Evolutionary conservation across 2,329 filamentous ascomycete species (phyloP), one percentile per base, ranked within the genome.

Genomic region (Cladosporium sp.): DNA sequence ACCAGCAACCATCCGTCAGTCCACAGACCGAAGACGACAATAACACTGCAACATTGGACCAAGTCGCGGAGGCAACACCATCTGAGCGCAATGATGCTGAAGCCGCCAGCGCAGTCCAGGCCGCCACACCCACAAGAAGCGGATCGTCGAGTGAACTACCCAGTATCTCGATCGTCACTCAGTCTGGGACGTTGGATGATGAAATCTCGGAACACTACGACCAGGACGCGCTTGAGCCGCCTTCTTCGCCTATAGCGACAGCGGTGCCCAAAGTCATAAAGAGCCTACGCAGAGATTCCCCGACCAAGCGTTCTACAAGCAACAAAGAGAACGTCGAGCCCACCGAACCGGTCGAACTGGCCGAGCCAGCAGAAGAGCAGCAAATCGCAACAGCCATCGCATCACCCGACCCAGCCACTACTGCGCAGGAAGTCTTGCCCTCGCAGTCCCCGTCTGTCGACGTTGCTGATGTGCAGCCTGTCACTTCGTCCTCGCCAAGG

Each of bases 301-400:
- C 68, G 3, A 67, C 66, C 30, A 73, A 71, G 64, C 69, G 73
- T 39, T 73, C 71, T 5, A 73, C 71, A 21, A 74, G 72, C 56
- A 75, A 75, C 65, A 75, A 75, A 64, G 73, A 75, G 66, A 75
- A 75, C 36, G 67, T 74, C n/a, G 66, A 70, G 30, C 73, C 73
- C 3, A 36, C 67, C 13, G 65, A 58, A 26, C 70, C 72, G 43
- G 21, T 49, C 5, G 49, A 28, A 11, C 25, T 21, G 18, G 18
- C 28, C 3, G 51, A 54, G 51, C 51, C 51, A 32, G 26, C 8
- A 6, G 26, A 21, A 13, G 16, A 49, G 14, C 21, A 54, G 18
- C 25, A 32, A 13, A 7, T 21, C n/a, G 26, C n/a, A 23, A 14
- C 23, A 43, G 30, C 11, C 25, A 8, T 34, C 21, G 13, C 13